Base-by-base conservation (phyloP, 129 eudicot genomes). In the Heracleum sosnowskyi region DNA sequence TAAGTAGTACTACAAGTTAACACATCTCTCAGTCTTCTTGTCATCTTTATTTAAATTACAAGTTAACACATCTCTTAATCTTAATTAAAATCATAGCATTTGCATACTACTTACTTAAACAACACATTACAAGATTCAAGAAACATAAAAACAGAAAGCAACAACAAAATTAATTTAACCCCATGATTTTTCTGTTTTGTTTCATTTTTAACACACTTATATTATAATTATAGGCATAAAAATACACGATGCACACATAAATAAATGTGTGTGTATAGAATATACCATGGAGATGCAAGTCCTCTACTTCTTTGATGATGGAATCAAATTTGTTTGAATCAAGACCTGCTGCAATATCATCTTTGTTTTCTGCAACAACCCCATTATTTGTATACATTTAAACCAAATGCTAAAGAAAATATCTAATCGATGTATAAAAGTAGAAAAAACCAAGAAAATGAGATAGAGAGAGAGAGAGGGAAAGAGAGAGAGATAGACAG, bases 301-400 rank as follows among this genome's bases (percentile, higher is more conserved):
- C 79, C 17, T 91, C 88, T 17, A 91, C 87, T 80, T 86, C 85
- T 22, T 82, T 70, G 7, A 89, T 75, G 35, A 91, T 63, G 26
- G 74, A 31, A 47, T 64, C 69, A 33, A 91, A 89, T 39, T 81
- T 89, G 16, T 84, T 64, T 4, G 89, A 83, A 81, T 74, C 82
- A 31, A 69, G 66, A 2, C 79, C 86, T n/a, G 84, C 86, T n/a
- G 84, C 81, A 26, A 91, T 77, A 13, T 86, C 90, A 81, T 89
- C 87, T 28, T 73, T 87, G 51, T 78, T 74, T 76, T 60, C 68
- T 60, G 68, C 68, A 57, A 57, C 64, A 24, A 57, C 28, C 63
- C 28, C 63, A 22, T 22, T 1, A 22, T 86, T 89, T 88, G 49
- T 80, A 42, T 42, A 42, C 42, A 42, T 42, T 42, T 42, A 42